Conservation (phyloP, 345 rosid genomes). For the Melaleuca alternifolia region DNA sequence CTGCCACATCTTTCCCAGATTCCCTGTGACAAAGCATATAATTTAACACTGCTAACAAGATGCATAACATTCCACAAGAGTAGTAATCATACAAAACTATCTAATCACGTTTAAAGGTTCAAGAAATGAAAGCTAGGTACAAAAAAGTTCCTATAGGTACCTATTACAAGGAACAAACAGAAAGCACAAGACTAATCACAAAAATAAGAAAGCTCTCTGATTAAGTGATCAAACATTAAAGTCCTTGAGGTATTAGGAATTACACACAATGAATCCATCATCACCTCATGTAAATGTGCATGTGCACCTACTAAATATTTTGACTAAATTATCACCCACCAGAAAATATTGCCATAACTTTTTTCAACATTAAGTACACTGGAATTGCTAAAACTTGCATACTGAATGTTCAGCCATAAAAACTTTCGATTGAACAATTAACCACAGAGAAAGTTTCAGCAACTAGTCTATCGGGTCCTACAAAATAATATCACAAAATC, state of each 20-base stretch:
- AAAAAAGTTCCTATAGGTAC: background rate
- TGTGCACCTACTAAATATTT: background rate
- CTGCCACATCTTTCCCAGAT: constrained; percentile 34
- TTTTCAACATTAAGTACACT: background rate
- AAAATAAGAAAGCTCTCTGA: background rate
- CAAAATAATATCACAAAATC: background rate
- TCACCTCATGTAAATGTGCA: background rate
- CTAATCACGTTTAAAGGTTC: background rate
- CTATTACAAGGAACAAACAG: background rate
- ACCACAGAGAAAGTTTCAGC: background rate
- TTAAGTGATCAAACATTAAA: background rate
- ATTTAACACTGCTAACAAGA: background rate
- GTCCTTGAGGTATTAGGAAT: background rate
- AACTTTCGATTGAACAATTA: background rate
- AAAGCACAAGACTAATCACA: background rate
- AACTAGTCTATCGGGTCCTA: background rate
- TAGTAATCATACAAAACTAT: background rate
- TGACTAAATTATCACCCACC: background rate
- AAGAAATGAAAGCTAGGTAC: background rate
- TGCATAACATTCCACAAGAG: background rate
- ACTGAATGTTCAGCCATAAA: background rate
- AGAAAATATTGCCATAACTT: background rate
- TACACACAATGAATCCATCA: background rate
- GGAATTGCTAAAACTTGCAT: background rate
- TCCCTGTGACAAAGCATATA: constrained; percentile 26